Evolutionary conservation across 208 protist genomes (phyloP).

Genomic region (Phytomonas sp.): DNA sequence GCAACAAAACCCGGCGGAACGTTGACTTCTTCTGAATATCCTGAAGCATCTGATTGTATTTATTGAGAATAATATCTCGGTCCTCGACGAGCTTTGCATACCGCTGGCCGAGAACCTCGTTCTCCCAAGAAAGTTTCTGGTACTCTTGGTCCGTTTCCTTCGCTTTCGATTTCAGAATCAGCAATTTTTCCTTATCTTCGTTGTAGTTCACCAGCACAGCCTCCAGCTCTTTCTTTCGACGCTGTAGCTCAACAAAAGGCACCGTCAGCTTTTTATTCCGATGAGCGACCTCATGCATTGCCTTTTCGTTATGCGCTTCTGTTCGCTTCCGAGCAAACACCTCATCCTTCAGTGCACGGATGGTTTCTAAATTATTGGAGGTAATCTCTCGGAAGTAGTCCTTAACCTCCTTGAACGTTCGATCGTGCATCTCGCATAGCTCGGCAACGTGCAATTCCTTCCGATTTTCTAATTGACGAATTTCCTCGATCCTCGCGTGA

Average conservation of each 20-base stretch:
- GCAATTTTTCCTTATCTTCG: slow-evolving; percentile 83
- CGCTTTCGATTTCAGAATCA: slow-evolving; percentile 66
- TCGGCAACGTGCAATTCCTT: slow-evolving; percentile 95
- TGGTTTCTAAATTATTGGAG: slow-evolving; percentile 97
- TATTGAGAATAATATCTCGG: slow-evolving; percentile 91
- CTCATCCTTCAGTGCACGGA: slow-evolving; percentile 95
- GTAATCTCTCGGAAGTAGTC: slow-evolving; percentile 98
- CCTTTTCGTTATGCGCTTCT: slow-evolving; percentile 94
- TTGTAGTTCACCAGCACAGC: slow-evolving; percentile 88
- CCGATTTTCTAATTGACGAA: slow-evolving; percentile 92
- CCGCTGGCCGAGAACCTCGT: slow-evolving; percentile 93
- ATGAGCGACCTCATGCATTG: slow-evolving; percentile 96
- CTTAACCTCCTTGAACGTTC: slow-evolving; percentile 96
- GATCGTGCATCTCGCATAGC: slow-evolving; percentile 92
- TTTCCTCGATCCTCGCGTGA: slow-evolving; percentile 83
- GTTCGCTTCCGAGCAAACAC: slow-evolving; percentile 92
- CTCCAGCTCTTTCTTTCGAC: slow-evolving; percentile 88
- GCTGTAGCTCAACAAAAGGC: slow-evolving; percentile 88
- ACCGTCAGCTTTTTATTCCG: slow-evolving; percentile 95
- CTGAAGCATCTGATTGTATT: slow-evolving; percentile 93
- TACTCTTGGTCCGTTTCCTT: slow-evolving; percentile 82
- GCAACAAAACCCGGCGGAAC: slow-evolving; percentile 92
- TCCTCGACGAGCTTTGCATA: slow-evolving; percentile 90
- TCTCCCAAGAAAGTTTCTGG: slow-evolving; percentile 91
- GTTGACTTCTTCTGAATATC: slow-evolving; percentile 93